Percentiles rank a stretch among this genome's conserved stretches.
These are phyloP conservation scores for Paramecium octaurelia DNA, from an alignment of 73 alveolate genomes.

Conservation along the genomic window DNA sequence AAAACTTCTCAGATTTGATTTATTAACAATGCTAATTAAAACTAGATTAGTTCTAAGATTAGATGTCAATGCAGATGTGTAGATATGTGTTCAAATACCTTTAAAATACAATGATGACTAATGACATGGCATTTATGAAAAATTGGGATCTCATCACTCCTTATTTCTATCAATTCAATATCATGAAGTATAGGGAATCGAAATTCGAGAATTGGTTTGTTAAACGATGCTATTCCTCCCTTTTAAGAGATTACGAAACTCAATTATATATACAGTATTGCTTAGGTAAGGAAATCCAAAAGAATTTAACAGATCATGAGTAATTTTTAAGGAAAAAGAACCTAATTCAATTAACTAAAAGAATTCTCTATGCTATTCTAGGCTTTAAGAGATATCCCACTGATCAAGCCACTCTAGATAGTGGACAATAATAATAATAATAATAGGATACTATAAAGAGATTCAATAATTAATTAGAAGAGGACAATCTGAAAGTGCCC, in stretches of 20 bases:
- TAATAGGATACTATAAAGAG: neutral
- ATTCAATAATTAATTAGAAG: neutral
- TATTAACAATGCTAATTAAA: slow-evolving; percentile 28
- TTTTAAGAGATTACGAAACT: slow-evolving; percentile 21
- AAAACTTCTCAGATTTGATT: slow-evolving; percentile 5
- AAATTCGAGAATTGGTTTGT: slow-evolving; percentile 37
- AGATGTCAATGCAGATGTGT: slow-evolving; percentile 58
- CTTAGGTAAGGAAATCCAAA: slow-evolving; percentile 3
- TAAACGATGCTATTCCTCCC: neutral
- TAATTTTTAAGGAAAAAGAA: neutral
- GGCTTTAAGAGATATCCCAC: neutral
- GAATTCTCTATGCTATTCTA: neutral
- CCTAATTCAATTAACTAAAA: neutral
- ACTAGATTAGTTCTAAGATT: slow-evolving; percentile 57
- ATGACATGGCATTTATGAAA: slow-evolving; percentile 62
- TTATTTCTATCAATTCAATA: slow-evolving; percentile 32
- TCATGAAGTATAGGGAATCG: neutral
- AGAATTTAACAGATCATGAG: slow-evolving; percentile 7
- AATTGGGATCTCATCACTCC: slow-evolving; percentile 63
- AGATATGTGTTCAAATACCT: slow-evolving; percentile 58
- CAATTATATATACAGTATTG: neutral
- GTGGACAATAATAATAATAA: neutral
- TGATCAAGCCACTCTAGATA: neutral
- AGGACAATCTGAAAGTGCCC: neutral
- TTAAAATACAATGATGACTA: slow-evolving; percentile 53